Percentiles rank a stretch among this genome's conserved stretches.
Conservation (phyloP, 768 basidiomycete species). For the Coprinopsis cinerea region DNA sequence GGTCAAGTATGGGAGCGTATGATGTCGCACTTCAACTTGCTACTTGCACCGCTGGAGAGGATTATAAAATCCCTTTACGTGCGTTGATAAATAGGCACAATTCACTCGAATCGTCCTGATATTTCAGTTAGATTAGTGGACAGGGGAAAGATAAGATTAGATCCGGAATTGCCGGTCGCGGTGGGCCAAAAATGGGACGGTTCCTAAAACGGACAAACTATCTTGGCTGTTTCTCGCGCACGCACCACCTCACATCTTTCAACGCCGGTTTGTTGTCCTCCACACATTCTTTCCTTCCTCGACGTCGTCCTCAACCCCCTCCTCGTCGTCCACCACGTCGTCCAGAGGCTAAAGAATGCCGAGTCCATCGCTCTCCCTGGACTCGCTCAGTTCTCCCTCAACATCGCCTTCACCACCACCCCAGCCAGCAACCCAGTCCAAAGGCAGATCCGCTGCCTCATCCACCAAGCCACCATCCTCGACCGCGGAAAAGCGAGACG, state of each 20-base stretch:
- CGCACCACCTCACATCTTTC: constrained; percentile 25
- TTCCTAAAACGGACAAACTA: constrained; percentile 16
- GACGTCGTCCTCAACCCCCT: constrained; percentile 15
- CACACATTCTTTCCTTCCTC: constrained; percentile 14
- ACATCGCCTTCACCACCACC: constrained; percentile 51
- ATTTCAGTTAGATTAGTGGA: not conserved
- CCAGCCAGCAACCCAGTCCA: constrained; percentile 12
- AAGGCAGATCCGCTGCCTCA: constrained; percentile 19
- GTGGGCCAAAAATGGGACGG: not conserved
- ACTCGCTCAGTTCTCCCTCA: constrained; percentile 61
- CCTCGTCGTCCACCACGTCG: constrained; percentile 14
- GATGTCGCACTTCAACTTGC: too few relatives aligned
- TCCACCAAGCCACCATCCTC: constrained; percentile 17
- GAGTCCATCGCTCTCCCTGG: constrained; percentile 58
- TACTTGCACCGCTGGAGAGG: too few relatives aligned
- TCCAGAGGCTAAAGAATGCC: constrained; percentile 32
- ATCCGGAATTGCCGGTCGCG: not conserved
- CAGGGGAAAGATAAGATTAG: constrained; percentile 11
- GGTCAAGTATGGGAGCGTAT: too few relatives aligned
- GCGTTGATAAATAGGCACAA: too few relatives aligned
- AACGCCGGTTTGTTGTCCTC: constrained; percentile 17
- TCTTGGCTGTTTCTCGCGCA: constrained; percentile 35
- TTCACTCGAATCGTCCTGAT: too few relatives aligned
- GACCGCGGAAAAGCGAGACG: constrained; percentile 13
- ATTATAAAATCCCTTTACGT: too few relatives aligned